Percentiles rank a stretch among this genome's conserved stretches.
Evolutionary conservation across 768 basidiomycete species (phyloP).

Genomic region (Auricularia auricula-judae): DNA sequence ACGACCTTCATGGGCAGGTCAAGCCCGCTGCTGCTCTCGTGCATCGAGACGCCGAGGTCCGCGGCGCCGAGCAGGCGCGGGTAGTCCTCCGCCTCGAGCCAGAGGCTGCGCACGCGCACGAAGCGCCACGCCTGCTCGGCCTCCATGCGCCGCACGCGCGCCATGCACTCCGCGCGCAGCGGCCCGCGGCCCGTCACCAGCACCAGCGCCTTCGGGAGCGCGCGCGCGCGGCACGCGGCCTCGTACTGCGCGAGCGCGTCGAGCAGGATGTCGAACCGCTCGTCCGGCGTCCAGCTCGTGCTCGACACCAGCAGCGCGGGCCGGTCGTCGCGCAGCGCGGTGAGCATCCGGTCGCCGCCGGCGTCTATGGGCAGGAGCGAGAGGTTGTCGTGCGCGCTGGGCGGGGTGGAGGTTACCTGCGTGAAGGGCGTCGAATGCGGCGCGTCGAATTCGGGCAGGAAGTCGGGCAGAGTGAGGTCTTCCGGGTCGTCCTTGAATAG

Average conservation of each 20-base stretch:
- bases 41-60: conserved; percentile 84
- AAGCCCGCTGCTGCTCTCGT: conserved; percentile 78
- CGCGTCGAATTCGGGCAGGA: conserved; percentile 39
- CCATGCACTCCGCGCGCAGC: conserved; percentile 62
- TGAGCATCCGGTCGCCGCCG: conserved; percentile 19
- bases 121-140: conserved; percentile 49
- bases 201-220: conserved; percentile 67
- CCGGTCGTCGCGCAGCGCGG: conserved; percentile 53
- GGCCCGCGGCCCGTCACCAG: conserved; percentile 90
- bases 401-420: conserved; percentile 21
- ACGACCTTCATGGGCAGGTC: conserved; percentile 99
- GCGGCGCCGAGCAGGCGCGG: conserved; percentile 81
- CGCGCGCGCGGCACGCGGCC: conserved; percentile 28
- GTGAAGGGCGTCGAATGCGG: conserved; percentile 61
- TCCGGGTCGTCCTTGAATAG: conserved; percentile 4
- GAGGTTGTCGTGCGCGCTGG: not conserved
- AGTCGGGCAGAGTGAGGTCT: conserved; percentile 19
- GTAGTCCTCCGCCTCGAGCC: conserved; percentile 87
- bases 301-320: conserved; percentile 84
- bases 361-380: conserved; percentile 8
- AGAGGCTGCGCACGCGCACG: conserved; percentile 71
- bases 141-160: conserved; percentile 46
- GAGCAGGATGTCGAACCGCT: conserved; percentile 82
- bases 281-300: conserved; percentile 96
- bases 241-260: conserved; percentile 68